Evolutionary conservation across 2,329 filamentous ascomycete species (phyloP), one percentile per base, ranked within the genome.

Genomic region (Coniosporium tulheliwenetii): DNA sequence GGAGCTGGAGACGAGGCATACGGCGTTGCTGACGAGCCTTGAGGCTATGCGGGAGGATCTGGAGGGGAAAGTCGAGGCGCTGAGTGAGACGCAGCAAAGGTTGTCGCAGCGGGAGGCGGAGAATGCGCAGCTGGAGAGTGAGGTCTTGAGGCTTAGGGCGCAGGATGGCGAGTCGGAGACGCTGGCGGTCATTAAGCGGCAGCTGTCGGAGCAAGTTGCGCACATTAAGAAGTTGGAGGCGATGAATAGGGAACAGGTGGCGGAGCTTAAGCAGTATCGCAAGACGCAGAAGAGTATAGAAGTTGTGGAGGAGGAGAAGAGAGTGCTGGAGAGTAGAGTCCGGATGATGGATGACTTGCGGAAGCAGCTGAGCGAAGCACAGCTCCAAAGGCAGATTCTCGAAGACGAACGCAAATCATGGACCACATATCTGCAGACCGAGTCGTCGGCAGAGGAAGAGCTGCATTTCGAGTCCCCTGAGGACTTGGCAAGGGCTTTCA

Each of bases 281-380:
- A 82, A 86, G 48, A 64, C 81, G 3, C 79, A 86, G 57, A 89
- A 84, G 61, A 85, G 83, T n/a, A 79, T 94, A 1, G 85, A 94
- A 53, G 75, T 98, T 2, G 82, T 96, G 0, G 86, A 98, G 56
- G 91, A 98, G 58, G 86, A 98, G 64, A 96, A 96, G 66, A 72
- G 84, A 45, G 75, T 77, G 0, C 64, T 98, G 15, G 81, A 91
- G 57, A 77, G 79, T 30, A 85, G 78, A 53, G 58, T 98, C 1
- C 77, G 85, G 44, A 68, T 81, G 32, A 80, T 89, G 59, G 77
- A 84, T 43, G 69, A 75, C 10, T 53, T 94, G 8, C 77, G 91
- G 52, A 69, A 74, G 26, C 83, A 95, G 53, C 67, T 96, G 10
- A 71, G 75, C 8, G 89, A 94, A 55, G 75, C 81, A 14, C 75